These are phyloP conservation scores for Hortaea werneckii DNA, from an alignment of 2,329 filamentous ascomycete genomes.

Conservation along the genomic window DNA sequence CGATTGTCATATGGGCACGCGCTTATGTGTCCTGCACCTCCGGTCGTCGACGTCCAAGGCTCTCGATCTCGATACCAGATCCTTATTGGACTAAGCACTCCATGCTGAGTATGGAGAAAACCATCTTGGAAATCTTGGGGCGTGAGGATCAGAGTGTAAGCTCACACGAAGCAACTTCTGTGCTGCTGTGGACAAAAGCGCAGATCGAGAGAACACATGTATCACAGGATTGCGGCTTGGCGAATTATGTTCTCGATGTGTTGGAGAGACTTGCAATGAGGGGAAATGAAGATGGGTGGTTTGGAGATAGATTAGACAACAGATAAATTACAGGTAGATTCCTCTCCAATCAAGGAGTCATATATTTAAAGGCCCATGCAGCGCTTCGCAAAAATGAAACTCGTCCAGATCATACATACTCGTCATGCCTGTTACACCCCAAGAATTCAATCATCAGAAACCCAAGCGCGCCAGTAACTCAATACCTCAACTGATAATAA, in stretches of 20 bases:
- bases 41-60: slow-evolving; percentile 2
- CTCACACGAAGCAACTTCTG: slow-evolving; percentile 10
- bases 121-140: slow-evolving; percentile 2
- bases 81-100: neutral
- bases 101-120: slow-evolving; percentile 9
- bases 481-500: too few relatives aligned
- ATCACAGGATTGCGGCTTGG: slow-evolving; percentile 16
- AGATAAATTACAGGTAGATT: too few relatives aligned
- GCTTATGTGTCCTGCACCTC: slow-evolving; percentile 7
- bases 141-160: slow-evolving; percentile 1
- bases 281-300: slow-evolving; percentile 20
- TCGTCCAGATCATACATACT: too few relatives aligned
- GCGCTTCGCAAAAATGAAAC: too few relatives aligned
- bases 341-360: too few relatives aligned
- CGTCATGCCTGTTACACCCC: too few relatives aligned
- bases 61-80: slow-evolving; percentile 4
- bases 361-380: too few relatives aligned
- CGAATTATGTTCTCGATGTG: slow-evolving; percentile 18
- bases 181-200: slow-evolving; percentile 16
- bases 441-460: too few relatives aligned
- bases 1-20: slow-evolving; percentile 20
- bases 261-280: slow-evolving; percentile 15
- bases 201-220: slow-evolving; percentile 15
- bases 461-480: too few relatives aligned
- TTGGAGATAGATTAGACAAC: slow-evolving; percentile 3